A percentile compares a stretch with the other conserved stretches of the same genome.
Conservation (phyloP, 1,139 yeast species). For the Neolecta irregularis region DNA sequence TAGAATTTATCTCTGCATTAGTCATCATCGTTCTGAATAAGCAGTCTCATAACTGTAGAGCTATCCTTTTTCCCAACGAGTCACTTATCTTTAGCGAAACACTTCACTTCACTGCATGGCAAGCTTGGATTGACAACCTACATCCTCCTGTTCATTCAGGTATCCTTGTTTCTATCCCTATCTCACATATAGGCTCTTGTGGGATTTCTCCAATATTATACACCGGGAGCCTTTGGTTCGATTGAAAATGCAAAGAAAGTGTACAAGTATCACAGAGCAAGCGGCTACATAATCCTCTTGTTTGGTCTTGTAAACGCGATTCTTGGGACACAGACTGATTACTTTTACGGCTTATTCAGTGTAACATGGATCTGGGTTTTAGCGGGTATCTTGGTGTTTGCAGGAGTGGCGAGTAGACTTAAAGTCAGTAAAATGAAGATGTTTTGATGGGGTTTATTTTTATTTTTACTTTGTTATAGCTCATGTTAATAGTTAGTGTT, state of each 20-base stretch:
- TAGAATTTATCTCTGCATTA: conserved; percentile 17
- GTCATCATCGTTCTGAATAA: conserved; percentile 20
- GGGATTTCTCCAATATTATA: conserved; percentile 21
- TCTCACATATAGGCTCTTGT: too few relatives aligned
- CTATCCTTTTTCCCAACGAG: neutral
- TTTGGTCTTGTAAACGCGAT: conserved; percentile 17
- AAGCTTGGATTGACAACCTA: conserved; percentile 20
- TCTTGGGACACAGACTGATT: conserved; percentile 20
- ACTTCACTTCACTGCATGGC: conserved; percentile 22
- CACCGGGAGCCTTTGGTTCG: conserved; percentile 21
- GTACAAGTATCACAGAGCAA: conserved; percentile 23
- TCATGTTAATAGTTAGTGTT: too few relatives aligned
- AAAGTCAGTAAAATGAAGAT: too few relatives aligned
- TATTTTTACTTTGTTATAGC: too few relatives aligned
- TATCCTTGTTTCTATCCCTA: too few relatives aligned
- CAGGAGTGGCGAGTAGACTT: too few relatives aligned
- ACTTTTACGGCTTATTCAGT: too few relatives aligned
- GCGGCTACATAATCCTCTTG: conserved; percentile 19
- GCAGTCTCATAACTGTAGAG: conserved; percentile 16
- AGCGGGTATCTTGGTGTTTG: too few relatives aligned
- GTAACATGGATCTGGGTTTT: too few relatives aligned
- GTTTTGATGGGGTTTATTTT: too few relatives aligned
- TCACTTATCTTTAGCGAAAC: conserved; percentile 12
- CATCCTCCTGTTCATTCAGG: conserved; percentile 14
- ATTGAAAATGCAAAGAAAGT: conserved; percentile 19